These are phyloP conservation scores for Solanum stenotomum DNA, from an alignment of 257 asterid species.

Conservation along the genomic window DNA sequence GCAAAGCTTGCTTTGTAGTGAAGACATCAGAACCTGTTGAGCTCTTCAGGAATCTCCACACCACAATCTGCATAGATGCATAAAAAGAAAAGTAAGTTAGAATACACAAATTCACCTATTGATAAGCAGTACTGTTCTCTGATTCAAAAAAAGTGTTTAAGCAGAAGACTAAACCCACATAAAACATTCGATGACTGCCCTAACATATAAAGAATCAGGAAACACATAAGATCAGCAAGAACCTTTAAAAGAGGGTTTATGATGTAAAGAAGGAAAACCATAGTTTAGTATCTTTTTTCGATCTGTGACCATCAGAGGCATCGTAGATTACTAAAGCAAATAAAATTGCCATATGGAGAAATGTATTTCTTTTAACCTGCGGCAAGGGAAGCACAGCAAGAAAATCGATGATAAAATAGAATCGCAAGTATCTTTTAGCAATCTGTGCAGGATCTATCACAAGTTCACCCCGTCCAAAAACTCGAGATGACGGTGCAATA, in stretches of 20 bases:
- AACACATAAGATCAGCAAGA: background rate
- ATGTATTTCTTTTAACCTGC: slow-evolving; percentile 48
- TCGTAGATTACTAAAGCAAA: background rate
- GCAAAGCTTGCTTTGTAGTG: slow-evolving; percentile 76
- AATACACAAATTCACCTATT: background rate
- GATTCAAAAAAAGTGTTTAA: background rate
- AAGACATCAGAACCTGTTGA: slow-evolving; percentile 91
- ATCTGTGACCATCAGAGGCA: background rate
- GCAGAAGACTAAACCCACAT: background rate
- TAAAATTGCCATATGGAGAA: background rate
- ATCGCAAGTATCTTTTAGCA: slow-evolving; percentile 87
- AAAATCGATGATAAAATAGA: slow-evolving; percentile 77
- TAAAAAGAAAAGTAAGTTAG: background rate
- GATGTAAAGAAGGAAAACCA: background rate
- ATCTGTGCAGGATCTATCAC: slow-evolving; percentile 89
- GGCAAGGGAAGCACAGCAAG: slow-evolving; percentile 93
- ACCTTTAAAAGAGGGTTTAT: background rate
- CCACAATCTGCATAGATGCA: slow-evolving; percentile 64
- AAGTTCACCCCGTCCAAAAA: slow-evolving; percentile 98
- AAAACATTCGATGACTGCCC: background rate
- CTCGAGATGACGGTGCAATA: slow-evolving; percentile 98
- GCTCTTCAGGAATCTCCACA: slow-evolving; percentile 81
- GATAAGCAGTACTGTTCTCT: background rate
- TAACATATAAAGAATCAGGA: background rate
- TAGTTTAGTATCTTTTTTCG: background rate